phyloP scores from a whole-genome alignment of 2,329 filamentous ascomycete genomes.

The Aspergillus costaricaensis region DNA sequence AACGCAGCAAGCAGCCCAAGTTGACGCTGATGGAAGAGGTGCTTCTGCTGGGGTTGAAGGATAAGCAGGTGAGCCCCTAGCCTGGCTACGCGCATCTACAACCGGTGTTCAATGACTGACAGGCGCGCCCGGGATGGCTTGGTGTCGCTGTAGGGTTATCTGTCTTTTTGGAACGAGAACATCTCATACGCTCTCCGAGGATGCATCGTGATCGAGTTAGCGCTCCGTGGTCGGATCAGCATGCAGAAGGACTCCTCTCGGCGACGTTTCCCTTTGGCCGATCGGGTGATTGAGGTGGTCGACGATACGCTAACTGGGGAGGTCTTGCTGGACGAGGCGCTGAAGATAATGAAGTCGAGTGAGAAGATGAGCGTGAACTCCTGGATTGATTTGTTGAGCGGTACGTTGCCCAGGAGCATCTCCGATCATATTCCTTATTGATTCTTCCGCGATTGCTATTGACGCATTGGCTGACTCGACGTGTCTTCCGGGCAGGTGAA shows the following conservation, averaged over 20 bases:
- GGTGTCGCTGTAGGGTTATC: conserved; percentile 69
- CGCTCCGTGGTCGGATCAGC: conserved; percentile 91
- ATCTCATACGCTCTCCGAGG: conserved; percentile 97
- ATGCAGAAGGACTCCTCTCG: conserved; percentile 97
- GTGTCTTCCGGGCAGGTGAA: conserved; percentile 69
- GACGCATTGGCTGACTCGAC: conserved; percentile 6
- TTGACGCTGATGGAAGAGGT: conserved; percentile 99
- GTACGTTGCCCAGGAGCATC: conserved; percentile 51
- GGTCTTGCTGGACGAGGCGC: conserved; percentile 91
- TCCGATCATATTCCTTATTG: neutral
- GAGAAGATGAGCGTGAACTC: conserved; percentile 99
- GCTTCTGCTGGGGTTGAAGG: conserved; percentile 89
- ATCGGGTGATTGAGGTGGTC: conserved; percentile 93
- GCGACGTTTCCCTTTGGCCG: conserved; percentile 87
- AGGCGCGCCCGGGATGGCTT: neutral
- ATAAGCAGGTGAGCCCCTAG: conserved; percentile 78
- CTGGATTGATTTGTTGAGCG: conserved; percentile 99
- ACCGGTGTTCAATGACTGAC: conserved; percentile 25
- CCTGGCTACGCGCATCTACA: neutral
- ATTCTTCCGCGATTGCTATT: neutral
- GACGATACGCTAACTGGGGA: conserved; percentile 96
- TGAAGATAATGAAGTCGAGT: conserved; percentile 99
- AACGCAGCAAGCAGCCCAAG: conserved; percentile 97
- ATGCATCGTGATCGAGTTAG: conserved; percentile 97
- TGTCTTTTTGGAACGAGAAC: conserved; percentile 99